Conservation (phyloP, 495 filamentous ascomycete genomes). For the Tuber microsphaerosporum region DNA sequence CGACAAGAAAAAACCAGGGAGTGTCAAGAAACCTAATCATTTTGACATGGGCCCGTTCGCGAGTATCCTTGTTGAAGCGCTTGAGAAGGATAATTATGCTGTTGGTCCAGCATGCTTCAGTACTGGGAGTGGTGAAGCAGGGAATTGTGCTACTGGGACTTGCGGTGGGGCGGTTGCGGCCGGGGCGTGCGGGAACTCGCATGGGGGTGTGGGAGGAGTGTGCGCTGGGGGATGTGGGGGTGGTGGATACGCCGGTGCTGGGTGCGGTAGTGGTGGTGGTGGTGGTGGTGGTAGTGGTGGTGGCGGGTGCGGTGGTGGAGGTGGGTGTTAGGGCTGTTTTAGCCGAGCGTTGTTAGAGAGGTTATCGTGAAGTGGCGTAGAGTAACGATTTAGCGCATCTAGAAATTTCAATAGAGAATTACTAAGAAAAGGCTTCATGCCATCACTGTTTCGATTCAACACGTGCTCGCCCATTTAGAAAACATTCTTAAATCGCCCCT, state of each 20-base stretch:
- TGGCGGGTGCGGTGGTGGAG: neutral
- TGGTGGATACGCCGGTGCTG: neutral
- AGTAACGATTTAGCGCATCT: neutral
- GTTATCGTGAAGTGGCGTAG: neutral
- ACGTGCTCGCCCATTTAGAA: neutral
- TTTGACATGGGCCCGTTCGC: neutral
- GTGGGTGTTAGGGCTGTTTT: neutral
- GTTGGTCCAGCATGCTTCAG: neutral
- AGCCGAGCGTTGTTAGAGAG: neutral
- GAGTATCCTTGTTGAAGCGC: neutral
- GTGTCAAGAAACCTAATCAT: neutral
- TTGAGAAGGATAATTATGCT: neutral
- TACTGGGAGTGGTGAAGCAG: neutral
- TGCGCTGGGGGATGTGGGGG: neutral
- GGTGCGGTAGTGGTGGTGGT: too few relatives aligned
- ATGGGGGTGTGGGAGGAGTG: neutral
- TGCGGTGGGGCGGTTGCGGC: neutral
- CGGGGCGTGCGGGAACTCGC: neutral
- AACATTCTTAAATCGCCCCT: neutral
- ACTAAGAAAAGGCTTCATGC: neutral
- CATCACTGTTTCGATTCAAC: neutral
- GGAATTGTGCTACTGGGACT: neutral
- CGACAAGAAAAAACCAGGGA: neutral
- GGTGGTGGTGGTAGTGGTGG: too few relatives aligned
- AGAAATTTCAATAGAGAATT: neutral